Conservation (phyloP, 1,139 yeast genomes). For the Suhomyces chickasaworum region DNA sequence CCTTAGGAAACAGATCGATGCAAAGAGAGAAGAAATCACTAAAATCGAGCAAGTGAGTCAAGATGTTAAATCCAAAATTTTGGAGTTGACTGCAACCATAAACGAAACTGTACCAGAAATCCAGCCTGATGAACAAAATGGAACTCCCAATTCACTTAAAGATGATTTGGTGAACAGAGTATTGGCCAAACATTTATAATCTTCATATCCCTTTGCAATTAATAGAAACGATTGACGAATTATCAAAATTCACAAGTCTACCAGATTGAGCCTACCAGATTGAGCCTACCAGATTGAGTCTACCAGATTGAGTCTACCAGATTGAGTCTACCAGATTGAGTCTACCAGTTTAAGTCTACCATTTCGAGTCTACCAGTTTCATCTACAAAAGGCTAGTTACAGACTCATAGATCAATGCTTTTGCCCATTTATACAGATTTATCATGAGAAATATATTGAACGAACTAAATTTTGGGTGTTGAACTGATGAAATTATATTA, state of each 20-base stretch:
- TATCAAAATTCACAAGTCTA: no score
- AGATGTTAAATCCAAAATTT: conserved; percentile 47
- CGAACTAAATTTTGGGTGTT: conserved; percentile 1
- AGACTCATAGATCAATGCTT: no score
- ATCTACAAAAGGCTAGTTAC: no score
- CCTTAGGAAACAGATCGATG: conserved; percentile 62
- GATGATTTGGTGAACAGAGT: conserved; percentile 5
- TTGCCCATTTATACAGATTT: background rate
- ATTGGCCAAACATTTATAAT: conserved; percentile 6
- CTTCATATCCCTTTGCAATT: no score
- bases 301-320: no score
- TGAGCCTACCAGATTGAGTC: no score
- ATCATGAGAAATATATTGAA: conserved; percentile 2
- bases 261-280: no score
- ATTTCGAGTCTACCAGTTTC: no score
- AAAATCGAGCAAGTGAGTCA: conserved; percentile 49
- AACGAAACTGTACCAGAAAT: background rate
- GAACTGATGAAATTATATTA: no score
- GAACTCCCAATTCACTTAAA: background rate
- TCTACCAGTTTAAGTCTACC: no score
- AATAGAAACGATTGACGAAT: no score
- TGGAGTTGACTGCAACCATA: conserved; percentile 22
- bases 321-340: no score
- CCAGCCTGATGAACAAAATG: background rate
- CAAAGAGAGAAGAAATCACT: conserved; percentile 54